Percentiles rank a stretch among this genome's conserved stretches.
phyloP scores from a whole-genome alignment of 306 rosid species.

The Castanopsis chinensis region DNA sequence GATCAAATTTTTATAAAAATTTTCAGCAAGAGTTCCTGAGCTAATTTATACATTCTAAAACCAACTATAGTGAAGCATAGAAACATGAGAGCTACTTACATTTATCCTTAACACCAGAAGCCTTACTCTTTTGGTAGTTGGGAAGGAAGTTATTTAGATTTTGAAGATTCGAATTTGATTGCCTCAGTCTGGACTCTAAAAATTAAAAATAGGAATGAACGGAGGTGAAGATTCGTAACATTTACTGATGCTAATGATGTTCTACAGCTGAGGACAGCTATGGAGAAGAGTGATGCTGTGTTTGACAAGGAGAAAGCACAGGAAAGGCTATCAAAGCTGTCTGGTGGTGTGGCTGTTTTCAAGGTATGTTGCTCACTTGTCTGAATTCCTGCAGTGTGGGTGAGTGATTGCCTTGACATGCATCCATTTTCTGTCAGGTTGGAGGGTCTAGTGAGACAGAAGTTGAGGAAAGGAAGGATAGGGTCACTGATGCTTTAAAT shows the following conservation, averaged over 20 bases:
- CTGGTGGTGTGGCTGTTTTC: slow-evolving; percentile 96
- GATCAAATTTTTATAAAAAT: neutral
- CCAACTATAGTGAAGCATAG: neutral
- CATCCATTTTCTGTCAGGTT: slow-evolving; percentile 50
- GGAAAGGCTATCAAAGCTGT: slow-evolving; percentile 84
- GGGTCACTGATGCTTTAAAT: slow-evolving; percentile 95
- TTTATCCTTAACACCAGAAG: neutral
- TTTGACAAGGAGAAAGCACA: slow-evolving; percentile 96
- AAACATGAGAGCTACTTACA: neutral
- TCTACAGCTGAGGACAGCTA: slow-evolving; percentile 67
- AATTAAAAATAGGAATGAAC: neutral
- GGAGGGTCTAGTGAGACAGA: slow-evolving; percentile 93
- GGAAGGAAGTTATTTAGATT: neutral
- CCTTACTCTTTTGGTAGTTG: neutral
- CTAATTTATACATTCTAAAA: neutral
- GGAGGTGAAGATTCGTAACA: neutral
- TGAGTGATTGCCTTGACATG: slow-evolving; percentile 2
- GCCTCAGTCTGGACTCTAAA: neutral
- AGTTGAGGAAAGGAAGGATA: slow-evolving; percentile 94
- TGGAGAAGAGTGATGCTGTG: slow-evolving; percentile 64
- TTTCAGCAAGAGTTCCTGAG: neutral
- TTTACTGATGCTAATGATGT: slow-evolving; percentile 10
- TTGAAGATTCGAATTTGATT: neutral
- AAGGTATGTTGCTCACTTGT: slow-evolving; percentile 51
- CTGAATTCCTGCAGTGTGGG: neutral